Evolutionary conservation across 805 yeast genomes (phyloP), one percentile per base, ranked within the genome.

Genomic region (Cyberlindnera samutprakarnensis): DNA sequence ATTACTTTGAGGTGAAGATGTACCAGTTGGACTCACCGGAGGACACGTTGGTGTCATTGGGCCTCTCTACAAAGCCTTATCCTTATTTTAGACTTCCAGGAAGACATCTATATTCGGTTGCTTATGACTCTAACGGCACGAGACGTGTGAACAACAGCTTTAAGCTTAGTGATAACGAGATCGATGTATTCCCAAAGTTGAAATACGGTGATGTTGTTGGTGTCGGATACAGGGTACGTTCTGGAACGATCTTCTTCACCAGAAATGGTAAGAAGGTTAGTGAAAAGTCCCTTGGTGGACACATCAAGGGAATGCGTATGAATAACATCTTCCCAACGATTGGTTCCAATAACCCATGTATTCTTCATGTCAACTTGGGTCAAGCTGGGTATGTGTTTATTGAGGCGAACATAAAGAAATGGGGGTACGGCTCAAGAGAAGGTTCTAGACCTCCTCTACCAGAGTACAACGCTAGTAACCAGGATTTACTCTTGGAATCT

Each of bases 391-490:
- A 64, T 55, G 90, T 83, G 2, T 81, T 76, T 49, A 81, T 83
- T 30, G 92, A 83, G 51, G 94, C 78, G 0, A 83, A 83, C 56
- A 88, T 83, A 16, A 82, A 83, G 48, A 82, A 79, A 51, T 83
- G 90, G 83, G 87, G 87, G 12, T 80, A 77, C 56, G 94, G 78
- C 3, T 90, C 92, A 3, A 67, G 80, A 24, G 83, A 79, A 43
- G 98, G 97, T 2, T 72, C 69, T 30, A 80, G 87, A 37, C 80
- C 94, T 4, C 94, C 97, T 5, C 95, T 97, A 3, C 98, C 98
- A 2, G 79, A 92, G 8, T 90, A 90, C 57, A 83, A 84, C 30
- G 74, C 78, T 36, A 87, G 78, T 47, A 75, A 73, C 27, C 77
- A 77, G 28, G 95, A 88, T 52, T 75, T 87, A 4, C 56, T 90